These are phyloP conservation scores for Didymella glomerata DNA, from an alignment of 2,329 filamentous ascomycete genomes.

Conservation along the genomic window DNA sequence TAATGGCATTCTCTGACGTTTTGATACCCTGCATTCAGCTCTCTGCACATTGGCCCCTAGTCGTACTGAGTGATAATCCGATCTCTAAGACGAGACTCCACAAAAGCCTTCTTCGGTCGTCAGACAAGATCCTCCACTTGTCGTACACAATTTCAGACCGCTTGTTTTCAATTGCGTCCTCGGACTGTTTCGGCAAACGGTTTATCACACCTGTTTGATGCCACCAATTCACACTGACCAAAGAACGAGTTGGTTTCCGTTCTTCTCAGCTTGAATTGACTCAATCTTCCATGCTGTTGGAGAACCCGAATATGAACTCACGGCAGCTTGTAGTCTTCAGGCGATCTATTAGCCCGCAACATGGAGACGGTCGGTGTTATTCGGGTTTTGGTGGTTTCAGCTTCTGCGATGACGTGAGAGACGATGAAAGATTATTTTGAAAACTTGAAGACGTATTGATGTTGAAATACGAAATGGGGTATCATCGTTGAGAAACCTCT, in stretches of 20 bases:
- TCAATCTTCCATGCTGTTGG: background rate
- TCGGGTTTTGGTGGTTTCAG: no score
- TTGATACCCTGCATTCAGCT: background rate
- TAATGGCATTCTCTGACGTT: background rate
- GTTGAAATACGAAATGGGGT: constrained; percentile 47
- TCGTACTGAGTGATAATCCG: background rate
- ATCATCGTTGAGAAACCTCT: constrained; percentile 47
- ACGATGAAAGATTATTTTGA: no score
- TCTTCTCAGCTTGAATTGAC: no score
- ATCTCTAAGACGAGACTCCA: background rate
- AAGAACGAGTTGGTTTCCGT: no score
- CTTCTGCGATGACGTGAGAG: no score
- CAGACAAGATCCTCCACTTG: background rate
- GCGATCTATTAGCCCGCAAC: no score
- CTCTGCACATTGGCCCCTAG: background rate
- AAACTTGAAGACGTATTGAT: constrained; percentile 10
- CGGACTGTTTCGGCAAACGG: background rate
- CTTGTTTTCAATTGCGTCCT: background rate
- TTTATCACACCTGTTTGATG: background rate
- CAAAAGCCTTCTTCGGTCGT: no score
- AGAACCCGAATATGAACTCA: no score
- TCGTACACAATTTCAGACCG: background rate
- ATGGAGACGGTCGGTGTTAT: no score
- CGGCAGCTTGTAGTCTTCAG: no score
- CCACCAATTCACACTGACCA: background rate